These are phyloP conservation scores for Poterioochromonas sp. DNA, from an alignment of 352 stramenopile species.

Conservation along the genomic window DNA sequence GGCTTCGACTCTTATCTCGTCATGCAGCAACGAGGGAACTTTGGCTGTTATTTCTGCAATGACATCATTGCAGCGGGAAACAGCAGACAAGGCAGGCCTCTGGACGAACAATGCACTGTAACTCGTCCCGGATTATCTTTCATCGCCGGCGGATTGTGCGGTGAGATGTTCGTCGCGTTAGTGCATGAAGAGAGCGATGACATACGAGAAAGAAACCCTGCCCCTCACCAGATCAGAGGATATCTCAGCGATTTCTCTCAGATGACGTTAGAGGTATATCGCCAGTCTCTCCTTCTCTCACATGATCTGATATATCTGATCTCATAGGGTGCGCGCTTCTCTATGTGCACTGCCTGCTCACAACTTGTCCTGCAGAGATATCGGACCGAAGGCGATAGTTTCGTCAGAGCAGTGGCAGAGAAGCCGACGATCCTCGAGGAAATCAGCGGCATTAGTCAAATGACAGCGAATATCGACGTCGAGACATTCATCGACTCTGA, in stretches of 20 bases:
- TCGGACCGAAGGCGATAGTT: constrained; percentile 47
- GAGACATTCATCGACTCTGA: constrained; percentile 20
- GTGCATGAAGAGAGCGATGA: constrained; percentile 59
- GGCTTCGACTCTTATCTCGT: constrained; percentile 96
- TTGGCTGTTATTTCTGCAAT: constrained; percentile 99
- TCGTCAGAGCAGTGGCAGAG: constrained; percentile 53
- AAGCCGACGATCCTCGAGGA: constrained; percentile 55
- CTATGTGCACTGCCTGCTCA: constrained; percentile 90
- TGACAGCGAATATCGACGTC: constrained; percentile 39
- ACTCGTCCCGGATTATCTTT: constrained; percentile 81
- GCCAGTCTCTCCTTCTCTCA: neutral
- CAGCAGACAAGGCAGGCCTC: constrained; percentile 86
- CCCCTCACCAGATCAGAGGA: constrained; percentile 88
- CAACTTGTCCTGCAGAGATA: constrained; percentile 74
- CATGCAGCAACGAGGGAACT: constrained; percentile 80
- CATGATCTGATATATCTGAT: neutral
- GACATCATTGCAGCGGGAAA: constrained; percentile 95
- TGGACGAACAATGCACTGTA: constrained; percentile 99
- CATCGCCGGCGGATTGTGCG: constrained; percentile 79
- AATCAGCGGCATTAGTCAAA: constrained; percentile 55
- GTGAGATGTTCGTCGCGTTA: constrained; percentile 88
- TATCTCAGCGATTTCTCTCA: constrained; percentile 83
- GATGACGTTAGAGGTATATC: constrained; percentile 64
- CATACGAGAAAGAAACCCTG: constrained; percentile 37
- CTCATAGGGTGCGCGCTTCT: constrained; percentile 57